Percentiles rank a stretch among this genome's conserved stretches.
Evolutionary conservation across 1,284 basidiomycete species (phyloP).

Genomic region (Puccinia brachypodii): DNA sequence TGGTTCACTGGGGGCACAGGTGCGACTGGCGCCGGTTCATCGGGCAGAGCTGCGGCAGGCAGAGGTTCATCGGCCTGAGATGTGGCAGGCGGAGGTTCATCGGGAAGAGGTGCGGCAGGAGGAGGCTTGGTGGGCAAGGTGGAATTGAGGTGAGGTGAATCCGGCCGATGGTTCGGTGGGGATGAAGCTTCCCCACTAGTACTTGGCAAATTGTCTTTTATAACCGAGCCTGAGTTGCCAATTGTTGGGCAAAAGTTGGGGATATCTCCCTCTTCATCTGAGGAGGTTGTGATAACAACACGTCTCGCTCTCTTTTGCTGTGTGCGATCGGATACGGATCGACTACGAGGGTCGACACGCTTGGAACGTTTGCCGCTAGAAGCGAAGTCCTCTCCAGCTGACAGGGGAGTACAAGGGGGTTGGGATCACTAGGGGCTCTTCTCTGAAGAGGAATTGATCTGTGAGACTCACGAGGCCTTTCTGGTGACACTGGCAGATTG

Average conservation of each 20-base stretch:
- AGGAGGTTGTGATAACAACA: not conserved
- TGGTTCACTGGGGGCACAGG: too few relatives aligned
- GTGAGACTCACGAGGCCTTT: not conserved
- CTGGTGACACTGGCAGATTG: not conserved
- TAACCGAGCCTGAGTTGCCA: too few relatives aligned
- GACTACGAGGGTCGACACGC: not conserved
- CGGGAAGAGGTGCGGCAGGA: not conserved
- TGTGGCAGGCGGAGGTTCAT: not conserved
- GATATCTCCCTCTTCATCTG: not conserved
- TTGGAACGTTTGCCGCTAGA: not conserved
- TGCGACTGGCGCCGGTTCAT: not conserved
- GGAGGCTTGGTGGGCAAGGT: not conserved
- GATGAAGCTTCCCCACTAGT: too few relatives aligned
- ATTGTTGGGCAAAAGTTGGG: not conserved
- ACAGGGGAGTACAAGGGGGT: not conserved
- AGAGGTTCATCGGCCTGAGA: not conserved
- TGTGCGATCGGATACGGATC: not conserved
- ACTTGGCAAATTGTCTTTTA: too few relatives aligned
- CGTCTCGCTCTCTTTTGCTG: not conserved
- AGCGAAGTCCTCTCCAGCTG: not conserved
- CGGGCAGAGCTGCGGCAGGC: not conserved
- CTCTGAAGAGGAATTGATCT: not conserved
- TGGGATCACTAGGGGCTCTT: not conserved
- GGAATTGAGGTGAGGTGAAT: not conserved
- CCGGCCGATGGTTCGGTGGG: too few relatives aligned